Percentiles rank a stretch among this genome's conserved stretches.
phyloP scores from a whole-genome alignment of 2,329 filamentous ascomycete species.

The Leptographium galeiforme region DNA sequence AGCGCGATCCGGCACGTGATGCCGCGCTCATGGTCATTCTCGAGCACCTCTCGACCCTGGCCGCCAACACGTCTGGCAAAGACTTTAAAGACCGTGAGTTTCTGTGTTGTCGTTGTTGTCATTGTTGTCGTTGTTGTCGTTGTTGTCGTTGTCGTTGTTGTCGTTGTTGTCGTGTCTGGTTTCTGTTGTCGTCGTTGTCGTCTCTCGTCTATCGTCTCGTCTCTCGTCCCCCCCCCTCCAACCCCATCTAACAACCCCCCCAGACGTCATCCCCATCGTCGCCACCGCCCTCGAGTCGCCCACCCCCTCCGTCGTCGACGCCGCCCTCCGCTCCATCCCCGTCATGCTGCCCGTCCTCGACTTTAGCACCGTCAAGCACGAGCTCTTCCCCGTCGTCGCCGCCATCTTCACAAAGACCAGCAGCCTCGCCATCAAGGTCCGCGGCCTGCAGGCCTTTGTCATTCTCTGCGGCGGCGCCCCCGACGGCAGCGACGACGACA shows the following conservation, averaged over 20 bases:
- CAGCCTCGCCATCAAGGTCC: slow-evolving; percentile 87
- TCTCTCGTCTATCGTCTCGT: too few relatives aligned
- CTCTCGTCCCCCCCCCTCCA: too few relatives aligned
- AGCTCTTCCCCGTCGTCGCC: slow-evolving; percentile 86
- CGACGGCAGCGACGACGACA: slow-evolving; percentile 32
- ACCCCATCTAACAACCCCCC: slow-evolving; percentile 8
- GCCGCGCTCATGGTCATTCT: slow-evolving; percentile 84
- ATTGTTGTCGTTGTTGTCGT: too few relatives aligned
- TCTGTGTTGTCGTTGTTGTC: too few relatives aligned
- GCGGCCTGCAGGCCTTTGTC: slow-evolving; percentile 79
- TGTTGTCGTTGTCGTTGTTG: too few relatives aligned
- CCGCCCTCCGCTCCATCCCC: slow-evolving; percentile 64
- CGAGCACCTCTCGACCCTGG: slow-evolving; percentile 64
- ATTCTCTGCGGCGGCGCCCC: slow-evolving; percentile 71
- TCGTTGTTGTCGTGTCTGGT: too few relatives aligned
- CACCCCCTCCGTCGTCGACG: slow-evolving; percentile 80
- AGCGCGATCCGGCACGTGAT: slow-evolving; percentile 73
- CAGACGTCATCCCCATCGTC: slow-evolving; percentile 80
- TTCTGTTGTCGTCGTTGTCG: too few relatives aligned
- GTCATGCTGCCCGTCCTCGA: slow-evolving; percentile 78
- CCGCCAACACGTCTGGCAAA: slow-evolving; percentile 72
- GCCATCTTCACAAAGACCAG: slow-evolving; percentile 84
- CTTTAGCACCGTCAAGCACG: slow-evolving; percentile 93
- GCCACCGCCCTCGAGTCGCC: slow-evolving; percentile 73
- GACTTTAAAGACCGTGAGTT: slow-evolving; percentile 81